These are phyloP conservation scores for Nakazawaea sp. DNA, from an alignment of 805 yeast species.

Conservation along the genomic window DNA sequence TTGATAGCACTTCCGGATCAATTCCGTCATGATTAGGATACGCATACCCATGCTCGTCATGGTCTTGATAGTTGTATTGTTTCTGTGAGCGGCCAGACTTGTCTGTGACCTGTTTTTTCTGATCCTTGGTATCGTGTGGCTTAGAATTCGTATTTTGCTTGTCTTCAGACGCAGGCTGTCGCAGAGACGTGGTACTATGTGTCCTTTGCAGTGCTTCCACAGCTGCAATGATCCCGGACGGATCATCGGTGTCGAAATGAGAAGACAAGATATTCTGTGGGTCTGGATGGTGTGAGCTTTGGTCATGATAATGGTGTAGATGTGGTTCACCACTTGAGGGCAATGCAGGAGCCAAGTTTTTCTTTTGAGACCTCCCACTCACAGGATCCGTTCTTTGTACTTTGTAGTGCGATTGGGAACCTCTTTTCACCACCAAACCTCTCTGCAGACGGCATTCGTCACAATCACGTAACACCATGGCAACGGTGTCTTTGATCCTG, in stretches of 20 bases:
- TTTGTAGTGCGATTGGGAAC: constrained; percentile 12
- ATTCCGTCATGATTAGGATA: constrained; percentile 32
- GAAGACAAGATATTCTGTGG: constrained; percentile 22
- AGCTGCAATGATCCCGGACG: constrained; percentile 46
- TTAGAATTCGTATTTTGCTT: too few relatives aligned
- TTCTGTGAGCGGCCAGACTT: constrained; percentile 3
- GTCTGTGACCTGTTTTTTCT: not conserved
- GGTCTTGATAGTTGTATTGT: constrained; percentile 1
- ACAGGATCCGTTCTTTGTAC: constrained; percentile 5
- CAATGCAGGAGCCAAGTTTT: not conserved
- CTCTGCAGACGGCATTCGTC: constrained; percentile 56
- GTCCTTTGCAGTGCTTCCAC: constrained; percentile 49
- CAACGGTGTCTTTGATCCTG: constrained; percentile 81
- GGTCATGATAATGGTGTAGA: constrained; percentile 3
- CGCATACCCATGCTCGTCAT: constrained; percentile 1
- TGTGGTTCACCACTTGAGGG: constrained; percentile 15
- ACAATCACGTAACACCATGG: constrained; percentile 71
- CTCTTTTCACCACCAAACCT: constrained; percentile 12
- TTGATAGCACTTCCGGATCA: constrained; percentile 60
- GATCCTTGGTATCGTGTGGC: not conserved
- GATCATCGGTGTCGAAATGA: constrained; percentile 31
- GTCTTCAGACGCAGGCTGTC: not conserved
- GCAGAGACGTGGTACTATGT: constrained; percentile 8
- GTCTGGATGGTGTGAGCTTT: not conserved
- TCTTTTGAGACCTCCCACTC: not conserved